These are phyloP conservation scores for Globisporangium acanthophoron DNA, from an alignment of 352 stramenopile species.

Conservation along the genomic window DNA sequence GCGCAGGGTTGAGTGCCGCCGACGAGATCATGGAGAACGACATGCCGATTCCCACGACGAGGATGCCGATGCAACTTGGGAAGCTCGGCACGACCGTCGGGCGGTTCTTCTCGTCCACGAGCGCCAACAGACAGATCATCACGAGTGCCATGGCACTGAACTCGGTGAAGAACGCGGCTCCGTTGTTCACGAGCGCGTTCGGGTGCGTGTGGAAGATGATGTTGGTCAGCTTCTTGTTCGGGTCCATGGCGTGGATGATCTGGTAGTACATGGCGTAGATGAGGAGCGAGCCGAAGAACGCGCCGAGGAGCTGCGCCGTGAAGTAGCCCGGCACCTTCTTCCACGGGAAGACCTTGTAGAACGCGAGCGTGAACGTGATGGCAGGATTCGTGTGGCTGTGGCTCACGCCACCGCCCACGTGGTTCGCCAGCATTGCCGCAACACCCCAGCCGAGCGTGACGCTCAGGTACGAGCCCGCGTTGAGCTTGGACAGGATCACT, in stretches of 20 bases:
- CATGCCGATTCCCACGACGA: constrained; percentile 25
- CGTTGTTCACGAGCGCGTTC: constrained; percentile 15
- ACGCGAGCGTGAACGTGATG: constrained; percentile 23
- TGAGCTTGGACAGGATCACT: constrained; percentile 17
- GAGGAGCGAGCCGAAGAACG: constrained; percentile 23
- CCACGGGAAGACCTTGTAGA: constrained; percentile 20
- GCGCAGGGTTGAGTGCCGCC: constrained; percentile 31
- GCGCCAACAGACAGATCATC: constrained; percentile 17
- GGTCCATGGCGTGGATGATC: constrained; percentile 18
- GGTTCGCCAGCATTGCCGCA: constrained; percentile 33
- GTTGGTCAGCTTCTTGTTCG: constrained; percentile 11
- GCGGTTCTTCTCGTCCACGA: constrained; percentile 31
- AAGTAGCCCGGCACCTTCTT: constrained; percentile 21
- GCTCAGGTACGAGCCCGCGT: constrained; percentile 14
- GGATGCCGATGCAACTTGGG: constrained; percentile 18
- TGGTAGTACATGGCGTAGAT: constrained; percentile 29
- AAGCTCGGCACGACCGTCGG: constrained; percentile 17
- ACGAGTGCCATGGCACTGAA: constrained; percentile 19
- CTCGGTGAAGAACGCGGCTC: constrained; percentile 25
- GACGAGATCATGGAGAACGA: constrained; percentile 25
- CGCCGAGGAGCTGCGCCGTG: constrained; percentile 19
- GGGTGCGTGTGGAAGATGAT: constrained; percentile 33
- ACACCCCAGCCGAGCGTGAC: constrained; percentile 36
- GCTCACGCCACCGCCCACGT: constrained; percentile 28
- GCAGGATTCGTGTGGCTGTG: constrained; percentile 36